Evolutionary conservation across 805 yeast genomes (phyloP).

Genomic region (Maudiozyma serrabonitensis): DNA sequence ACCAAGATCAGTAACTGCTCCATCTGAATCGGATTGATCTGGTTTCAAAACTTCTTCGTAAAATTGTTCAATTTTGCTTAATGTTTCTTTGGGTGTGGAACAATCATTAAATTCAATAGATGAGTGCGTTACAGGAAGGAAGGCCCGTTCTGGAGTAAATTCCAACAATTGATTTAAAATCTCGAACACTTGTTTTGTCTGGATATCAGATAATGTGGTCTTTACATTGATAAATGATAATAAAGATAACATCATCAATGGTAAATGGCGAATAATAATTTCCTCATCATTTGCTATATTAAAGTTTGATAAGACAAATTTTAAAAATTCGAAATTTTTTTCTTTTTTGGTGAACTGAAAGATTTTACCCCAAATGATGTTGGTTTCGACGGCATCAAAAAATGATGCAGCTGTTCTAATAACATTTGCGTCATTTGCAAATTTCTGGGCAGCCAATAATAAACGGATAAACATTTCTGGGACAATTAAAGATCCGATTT

Average conservation of each 20-base stretch:
- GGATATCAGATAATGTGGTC: neutral
- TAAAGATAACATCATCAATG: constrained; percentile 49
- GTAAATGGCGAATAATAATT: constrained; percentile 66
- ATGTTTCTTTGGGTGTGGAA: constrained; percentile 12
- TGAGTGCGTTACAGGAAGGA: constrained; percentile 43
- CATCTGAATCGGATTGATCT: constrained; percentile 5
- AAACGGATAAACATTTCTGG: constrained; percentile 64
- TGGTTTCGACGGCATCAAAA: constrained; percentile 80
- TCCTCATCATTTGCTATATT: constrained; percentile 74
- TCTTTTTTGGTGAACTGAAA: constrained; percentile 28
- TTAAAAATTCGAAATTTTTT: constrained; percentile 38
- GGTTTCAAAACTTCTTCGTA: constrained; percentile 24
- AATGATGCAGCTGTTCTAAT: constrained; percentile 53
- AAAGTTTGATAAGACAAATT: constrained; percentile 54
- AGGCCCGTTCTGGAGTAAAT: constrained; percentile 55
- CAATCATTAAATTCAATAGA: constrained; percentile 9
- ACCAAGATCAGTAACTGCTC: constrained; percentile 10
- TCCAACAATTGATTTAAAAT: constrained; percentile 35
- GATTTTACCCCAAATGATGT: constrained; percentile 64
- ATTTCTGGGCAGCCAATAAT: constrained; percentile 38
- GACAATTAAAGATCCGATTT: constrained; percentile 66
- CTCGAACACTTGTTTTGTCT: neutral
- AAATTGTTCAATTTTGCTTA: constrained; percentile 27
- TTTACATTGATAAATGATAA: constrained; percentile 24
- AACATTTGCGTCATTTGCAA: constrained; percentile 28